Evolutionary conservation across 2,329 filamentous ascomycete species (phyloP).

Genomic region (Polytolypa hystricis): DNA sequence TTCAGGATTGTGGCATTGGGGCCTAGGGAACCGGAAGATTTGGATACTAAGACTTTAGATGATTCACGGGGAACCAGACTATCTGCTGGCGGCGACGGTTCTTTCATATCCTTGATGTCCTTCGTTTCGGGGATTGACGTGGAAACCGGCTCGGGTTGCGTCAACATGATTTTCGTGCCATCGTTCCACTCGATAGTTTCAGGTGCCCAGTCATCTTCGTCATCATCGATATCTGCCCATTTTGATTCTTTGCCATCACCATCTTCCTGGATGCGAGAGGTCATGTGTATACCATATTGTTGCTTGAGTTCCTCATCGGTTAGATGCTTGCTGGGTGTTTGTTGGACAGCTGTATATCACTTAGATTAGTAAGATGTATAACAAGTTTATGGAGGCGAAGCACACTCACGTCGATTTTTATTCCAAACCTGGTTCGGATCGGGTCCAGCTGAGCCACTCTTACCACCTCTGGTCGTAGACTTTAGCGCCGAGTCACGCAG

Average conservation of each 20-base stretch:
- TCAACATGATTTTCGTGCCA: conserved; percentile 53
- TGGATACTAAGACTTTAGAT: conserved; percentile 20
- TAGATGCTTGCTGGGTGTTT: conserved; percentile 51
- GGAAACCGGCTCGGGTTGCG: conserved; percentile 29
- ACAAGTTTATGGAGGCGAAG: background rate
- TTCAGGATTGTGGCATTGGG: conserved; percentile 40
- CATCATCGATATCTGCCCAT: conserved; percentile 60
- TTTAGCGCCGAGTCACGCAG: conserved; percentile 42
- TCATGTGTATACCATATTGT: conserved; percentile 57
- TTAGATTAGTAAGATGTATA: conserved; percentile 2
- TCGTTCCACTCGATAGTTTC: conserved; percentile 60
- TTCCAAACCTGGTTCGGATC: conserved; percentile 61
- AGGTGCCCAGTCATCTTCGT: conserved; percentile 58
- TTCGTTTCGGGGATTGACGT: conserved; percentile 14
- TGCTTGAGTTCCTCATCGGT: conserved; percentile 59
- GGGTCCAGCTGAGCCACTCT: conserved; percentile 41
- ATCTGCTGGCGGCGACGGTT: conserved; percentile 13
- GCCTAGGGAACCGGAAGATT: conserved; percentile 35
- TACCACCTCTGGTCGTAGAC: conserved; percentile 33
- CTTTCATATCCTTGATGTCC: conserved; percentile 14
- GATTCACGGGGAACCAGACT: conserved; percentile 14
- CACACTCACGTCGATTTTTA: conserved; percentile 52
- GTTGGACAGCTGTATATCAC: conserved; percentile 35
- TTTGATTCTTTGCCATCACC: conserved; percentile 52
- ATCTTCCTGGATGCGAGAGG: conserved; percentile 52